phyloP scores from a whole-genome alignment of 148 eudicot genomes.

The Silene conica region DNA sequence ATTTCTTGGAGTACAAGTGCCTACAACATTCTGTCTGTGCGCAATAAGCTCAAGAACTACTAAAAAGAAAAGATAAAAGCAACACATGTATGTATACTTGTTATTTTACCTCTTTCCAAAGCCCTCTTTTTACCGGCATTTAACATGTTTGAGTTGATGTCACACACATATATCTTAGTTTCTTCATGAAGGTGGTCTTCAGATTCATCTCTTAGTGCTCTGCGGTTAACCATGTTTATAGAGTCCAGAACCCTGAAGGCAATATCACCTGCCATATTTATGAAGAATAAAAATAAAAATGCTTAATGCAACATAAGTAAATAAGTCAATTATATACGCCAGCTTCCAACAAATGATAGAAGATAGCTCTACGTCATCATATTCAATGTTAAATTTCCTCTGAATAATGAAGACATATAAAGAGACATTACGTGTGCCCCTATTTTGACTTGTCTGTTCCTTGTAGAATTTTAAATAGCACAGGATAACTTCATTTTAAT shows the following conservation, averaged over 20 bases:
- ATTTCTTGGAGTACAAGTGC: background rate
- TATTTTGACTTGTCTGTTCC: too few species aligned
- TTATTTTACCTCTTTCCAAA: constrained; percentile 68
- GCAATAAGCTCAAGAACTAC: background rate
- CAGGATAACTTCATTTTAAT: too few species aligned
- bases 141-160: constrained; percentile 88
- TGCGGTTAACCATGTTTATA: constrained; percentile 45
- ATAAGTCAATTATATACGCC: background rate
- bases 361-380: background rate
- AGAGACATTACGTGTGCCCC: too few species aligned
- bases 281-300: background rate
- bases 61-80: background rate
- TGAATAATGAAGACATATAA: too few species aligned
- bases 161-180: constrained; percentile 84
- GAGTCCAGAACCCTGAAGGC: constrained; percentile 85
- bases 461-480: too few species aligned
- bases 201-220: constrained; percentile 42
- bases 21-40: background rate
- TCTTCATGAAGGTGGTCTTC: constrained; percentile 59
- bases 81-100: background rate
- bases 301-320: background rate
- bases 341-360: background rate
- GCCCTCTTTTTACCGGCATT: constrained; percentile 84
- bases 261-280: constrained; percentile 77
- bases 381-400: constrained; percentile 3